Base-by-base conservation (phyloP, 805 yeast genomes). In the Yarrowia divulgata region DNA sequence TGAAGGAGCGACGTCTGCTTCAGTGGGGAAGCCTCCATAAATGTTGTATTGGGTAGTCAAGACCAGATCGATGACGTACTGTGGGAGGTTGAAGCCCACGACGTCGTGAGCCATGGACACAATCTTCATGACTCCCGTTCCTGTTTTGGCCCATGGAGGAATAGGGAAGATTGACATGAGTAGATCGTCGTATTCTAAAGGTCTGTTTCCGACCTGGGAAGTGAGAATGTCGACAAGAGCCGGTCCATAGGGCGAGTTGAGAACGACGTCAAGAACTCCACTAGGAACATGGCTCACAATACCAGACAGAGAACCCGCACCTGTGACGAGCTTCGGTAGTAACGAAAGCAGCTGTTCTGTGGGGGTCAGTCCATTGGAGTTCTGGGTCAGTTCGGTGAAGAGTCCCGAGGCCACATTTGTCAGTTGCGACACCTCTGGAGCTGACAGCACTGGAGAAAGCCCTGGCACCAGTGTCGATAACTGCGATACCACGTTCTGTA, bases 1-100 rank as follows among this genome's bases (percentile, higher is more conserved):
- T 69, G 84, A 79, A 1, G 93, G 93, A 1, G 86, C 91, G 10
- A 82, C 75, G 76, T 90, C 94, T 32, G 73, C 73, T 19, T 8
- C 2, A 3, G 43, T 18, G 1, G 92, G 91, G 73, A 88, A 90
- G 7, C 85, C 85, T 9, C 93, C 93, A 78, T 87, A 88, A 18
- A 77, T 50, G 13, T 75, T 77, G 8, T 77, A 77, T 48, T 87
- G 68, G 12, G 69, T 66, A 4, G 62, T 54, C 63, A 66, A 39
- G 35, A 49, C 68, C 23, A 37, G 35, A n/a, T 35, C 12, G 14
- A 63, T 35, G 16, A 63, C 68, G 1, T n/a, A 8, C n/a, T 34
- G 9, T 2, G 68, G 68, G 14, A 63, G 35, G 46, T 39, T 37
- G n/a, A 39, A 32, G 13, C 68, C 68, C 13, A 63, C 57, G 8